These are phyloP conservation scores for Chrysoporthe cubensis DNA, from an alignment of 2,329 filamentous ascomycete species.

Conservation along the genomic window DNA sequence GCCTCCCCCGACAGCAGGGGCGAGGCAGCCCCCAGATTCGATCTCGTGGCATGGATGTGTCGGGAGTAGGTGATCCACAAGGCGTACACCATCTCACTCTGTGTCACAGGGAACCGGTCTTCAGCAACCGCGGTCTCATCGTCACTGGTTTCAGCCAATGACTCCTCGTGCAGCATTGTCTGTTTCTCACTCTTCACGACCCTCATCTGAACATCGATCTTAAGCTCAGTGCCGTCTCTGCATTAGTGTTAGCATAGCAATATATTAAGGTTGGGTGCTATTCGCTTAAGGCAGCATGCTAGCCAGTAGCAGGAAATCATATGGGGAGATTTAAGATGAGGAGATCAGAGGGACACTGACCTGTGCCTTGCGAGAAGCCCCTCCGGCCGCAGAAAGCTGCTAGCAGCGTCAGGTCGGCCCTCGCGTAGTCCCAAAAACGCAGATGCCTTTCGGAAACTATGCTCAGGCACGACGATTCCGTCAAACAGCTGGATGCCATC, in stretches of 20 bases:
- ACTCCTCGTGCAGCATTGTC: slow-evolving; percentile 61
- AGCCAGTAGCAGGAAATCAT: background rate
- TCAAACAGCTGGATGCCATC: slow-evolving; percentile 83
- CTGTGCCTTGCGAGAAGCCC: slow-evolving; percentile 72
- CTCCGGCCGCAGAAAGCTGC: slow-evolving; percentile 80
- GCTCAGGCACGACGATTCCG: slow-evolving; percentile 95
- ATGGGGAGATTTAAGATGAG: background rate
- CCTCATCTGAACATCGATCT: slow-evolving; percentile 94
- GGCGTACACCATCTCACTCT: slow-evolving; percentile 85
- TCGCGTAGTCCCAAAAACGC: slow-evolving; percentile 83
- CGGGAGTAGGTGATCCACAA: slow-evolving; percentile 97
- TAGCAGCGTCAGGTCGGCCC: slow-evolving; percentile 76
- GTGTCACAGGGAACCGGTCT: slow-evolving; percentile 52
- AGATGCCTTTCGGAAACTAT: slow-evolving; percentile 88
- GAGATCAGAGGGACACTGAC: background rate
- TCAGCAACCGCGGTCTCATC: slow-evolving; percentile 50
- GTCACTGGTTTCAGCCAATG: slow-evolving; percentile 65
- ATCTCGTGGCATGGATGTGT: slow-evolving; percentile 79
- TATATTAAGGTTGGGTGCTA: too few species aligned
- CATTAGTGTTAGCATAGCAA: slow-evolving; percentile 49
- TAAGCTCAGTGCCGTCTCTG: slow-evolving; percentile 87
- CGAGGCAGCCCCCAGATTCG: slow-evolving; percentile 63
- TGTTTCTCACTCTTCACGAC: slow-evolving; percentile 88
- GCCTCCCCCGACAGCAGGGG: slow-evolving; percentile 65
- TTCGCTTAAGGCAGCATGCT: background rate